These are phyloP conservation scores for Triticum timopheevii DNA, from an alignment of 176 grass and related monocot species.

Conservation along the genomic window DNA sequence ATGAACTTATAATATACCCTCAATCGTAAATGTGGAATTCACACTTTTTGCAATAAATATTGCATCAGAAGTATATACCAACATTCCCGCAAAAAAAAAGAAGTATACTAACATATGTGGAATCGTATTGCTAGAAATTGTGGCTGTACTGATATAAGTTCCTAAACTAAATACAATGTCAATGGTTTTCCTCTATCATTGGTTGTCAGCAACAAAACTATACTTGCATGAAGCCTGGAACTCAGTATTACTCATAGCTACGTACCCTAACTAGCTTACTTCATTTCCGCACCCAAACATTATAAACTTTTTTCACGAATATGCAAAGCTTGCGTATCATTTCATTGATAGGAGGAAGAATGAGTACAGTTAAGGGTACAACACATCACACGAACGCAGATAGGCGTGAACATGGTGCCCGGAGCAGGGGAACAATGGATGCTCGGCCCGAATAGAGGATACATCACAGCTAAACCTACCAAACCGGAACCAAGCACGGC, in stretches of 20 bases:
- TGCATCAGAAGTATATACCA: not conserved
- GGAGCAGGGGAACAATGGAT: too few species aligned
- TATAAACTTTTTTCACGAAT: not conserved
- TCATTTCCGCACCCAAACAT: conserved; percentile 23
- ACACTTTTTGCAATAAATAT: not conserved
- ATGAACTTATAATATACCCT: not conserved
- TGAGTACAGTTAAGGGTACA: too few species aligned
- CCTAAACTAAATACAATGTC: not conserved
- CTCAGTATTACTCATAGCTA: not conserved
- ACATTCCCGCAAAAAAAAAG: not conserved
- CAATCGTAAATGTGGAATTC: not conserved
- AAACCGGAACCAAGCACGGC: too few species aligned
- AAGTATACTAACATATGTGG: not conserved
- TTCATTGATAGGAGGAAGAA: too few species aligned
- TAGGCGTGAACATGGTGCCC: too few species aligned
- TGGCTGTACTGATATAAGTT: not conserved
- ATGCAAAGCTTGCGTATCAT: too few species aligned
- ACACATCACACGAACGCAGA: too few species aligned
- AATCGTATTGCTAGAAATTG: not conserved
- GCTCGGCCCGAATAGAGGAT: too few species aligned
- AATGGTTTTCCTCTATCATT: not conserved
- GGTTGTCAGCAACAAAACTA: not conserved
- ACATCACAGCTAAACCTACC: too few species aligned
- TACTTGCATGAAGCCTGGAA: not conserved
- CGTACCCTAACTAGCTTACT: not conserved